These are phyloP conservation scores for Paragyromitra xinjiangensis DNA, from an alignment of 495 filamentous ascomycete species.

Conservation along the genomic window DNA sequence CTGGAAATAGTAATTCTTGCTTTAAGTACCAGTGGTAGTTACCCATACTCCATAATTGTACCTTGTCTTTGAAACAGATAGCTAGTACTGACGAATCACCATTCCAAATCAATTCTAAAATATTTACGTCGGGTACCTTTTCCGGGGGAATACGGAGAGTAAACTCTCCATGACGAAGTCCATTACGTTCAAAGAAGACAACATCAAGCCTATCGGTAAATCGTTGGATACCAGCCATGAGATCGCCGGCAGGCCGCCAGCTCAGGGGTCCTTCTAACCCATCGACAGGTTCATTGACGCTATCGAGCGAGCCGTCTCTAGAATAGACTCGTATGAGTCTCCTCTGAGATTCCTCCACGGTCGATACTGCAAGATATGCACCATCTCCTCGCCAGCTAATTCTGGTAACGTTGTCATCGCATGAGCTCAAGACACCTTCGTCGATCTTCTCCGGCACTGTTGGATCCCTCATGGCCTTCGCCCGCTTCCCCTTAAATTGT, in stretches of 20 bases:
- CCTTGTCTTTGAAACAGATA: slow-evolving; percentile 73
- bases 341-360: slow-evolving; percentile 70
- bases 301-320: slow-evolving; percentile 86
- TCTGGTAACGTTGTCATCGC: slow-evolving; percentile 73
- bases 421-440: slow-evolving; percentile 74
- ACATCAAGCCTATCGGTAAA: slow-evolving; percentile 75
- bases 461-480: slow-evolving; percentile 87
- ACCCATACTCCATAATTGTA: slow-evolving; percentile 95
- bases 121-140: slow-evolving; percentile 64
- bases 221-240: slow-evolving; percentile 84
- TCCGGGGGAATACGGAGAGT: slow-evolving; percentile 72
- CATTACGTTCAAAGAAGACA: slow-evolving; percentile 96
- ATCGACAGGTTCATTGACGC: slow-evolving; percentile 93
- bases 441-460: slow-evolving; percentile 95
- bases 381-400: slow-evolving; percentile 97
- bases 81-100: slow-evolving; percentile 89
- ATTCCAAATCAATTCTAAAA: slow-evolving; percentile 83
- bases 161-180: slow-evolving; percentile 91
- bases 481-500: slow-evolving; percentile 93
- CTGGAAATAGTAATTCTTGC: slow-evolving; percentile 73
- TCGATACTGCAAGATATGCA: slow-evolving; percentile 86
- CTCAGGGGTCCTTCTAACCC: slow-evolving; percentile 83
- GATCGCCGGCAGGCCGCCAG: slow-evolving; percentile 90
- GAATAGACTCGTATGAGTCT: slow-evolving; percentile 88
- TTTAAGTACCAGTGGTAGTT: slow-evolving; percentile 99